Evolutionary conservation across 345 rosid species (phyloP).

Genomic region (Anastatica hierochuntica): DNA sequence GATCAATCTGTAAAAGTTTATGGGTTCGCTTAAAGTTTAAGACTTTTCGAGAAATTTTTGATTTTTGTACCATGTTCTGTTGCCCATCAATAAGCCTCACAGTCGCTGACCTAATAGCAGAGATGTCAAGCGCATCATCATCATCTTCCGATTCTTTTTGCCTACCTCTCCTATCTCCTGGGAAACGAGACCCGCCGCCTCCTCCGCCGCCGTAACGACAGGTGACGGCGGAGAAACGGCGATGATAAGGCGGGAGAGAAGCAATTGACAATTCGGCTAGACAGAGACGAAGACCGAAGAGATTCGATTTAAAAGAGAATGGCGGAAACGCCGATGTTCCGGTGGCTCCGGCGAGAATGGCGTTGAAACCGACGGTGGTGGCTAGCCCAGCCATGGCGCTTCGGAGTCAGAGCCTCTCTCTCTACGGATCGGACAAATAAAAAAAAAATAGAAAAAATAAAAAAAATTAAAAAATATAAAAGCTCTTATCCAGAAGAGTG

Average conservation of each 20-base stretch:
- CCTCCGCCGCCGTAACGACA: conserved; percentile 52
- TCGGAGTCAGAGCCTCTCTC: background rate
- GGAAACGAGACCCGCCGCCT: conserved; percentile 23
- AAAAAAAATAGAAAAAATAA: too few species aligned
- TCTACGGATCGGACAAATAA: background rate
- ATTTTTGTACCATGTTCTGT: conserved; percentile 60
- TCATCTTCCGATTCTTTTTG: conserved; percentile 39
- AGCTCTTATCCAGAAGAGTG: background rate
- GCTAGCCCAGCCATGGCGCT: conserved; percentile 55
- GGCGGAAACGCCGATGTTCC: conserved; percentile 5
- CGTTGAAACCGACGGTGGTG: conserved; percentile 35
- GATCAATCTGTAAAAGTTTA: background rate
- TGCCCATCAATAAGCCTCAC: conserved; percentile 76
- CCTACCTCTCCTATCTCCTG: conserved; percentile 39
- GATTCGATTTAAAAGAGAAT: conserved; percentile 33
- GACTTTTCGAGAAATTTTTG: background rate
- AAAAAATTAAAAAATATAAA: too few species aligned
- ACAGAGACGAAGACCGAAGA: conserved; percentile 37
- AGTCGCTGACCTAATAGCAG: conserved; percentile 54
- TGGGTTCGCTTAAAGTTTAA: background rate
- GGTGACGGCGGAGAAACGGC: conserved; percentile 22
- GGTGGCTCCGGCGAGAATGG: conserved; percentile 24
- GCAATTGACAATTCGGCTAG: conserved; percentile 7
- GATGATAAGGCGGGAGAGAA: conserved; percentile 25
- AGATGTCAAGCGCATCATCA: conserved; percentile 52